Conservation (phyloP, 345 rosid genomes). For the Triadica sebifera region DNA sequence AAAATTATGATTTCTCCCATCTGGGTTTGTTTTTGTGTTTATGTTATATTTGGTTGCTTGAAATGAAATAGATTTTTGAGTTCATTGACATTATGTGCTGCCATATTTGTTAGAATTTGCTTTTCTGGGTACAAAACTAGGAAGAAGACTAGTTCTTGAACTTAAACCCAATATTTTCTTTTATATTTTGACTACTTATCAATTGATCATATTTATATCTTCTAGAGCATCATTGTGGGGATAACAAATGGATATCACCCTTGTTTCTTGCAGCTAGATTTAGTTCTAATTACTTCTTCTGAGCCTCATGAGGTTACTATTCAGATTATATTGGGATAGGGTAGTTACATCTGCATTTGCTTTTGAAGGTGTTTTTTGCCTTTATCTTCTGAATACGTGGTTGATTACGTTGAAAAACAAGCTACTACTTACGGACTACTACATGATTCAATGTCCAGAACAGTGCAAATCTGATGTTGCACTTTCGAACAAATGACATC, state of each 20-base stretch:
- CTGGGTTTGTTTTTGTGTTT: neutral
- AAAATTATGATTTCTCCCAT: slow-evolving; percentile 2
- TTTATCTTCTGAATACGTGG: neutral
- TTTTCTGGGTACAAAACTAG: neutral
- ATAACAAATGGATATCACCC: neutral
- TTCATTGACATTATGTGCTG: neutral
- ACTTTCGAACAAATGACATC: too few relatives aligned
- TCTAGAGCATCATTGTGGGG: neutral
- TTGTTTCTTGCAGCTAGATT: neutral
- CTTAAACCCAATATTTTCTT: neutral
- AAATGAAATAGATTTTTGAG: neutral
- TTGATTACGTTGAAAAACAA: neutral
- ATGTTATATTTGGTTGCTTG: neutral
- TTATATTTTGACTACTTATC: neutral
- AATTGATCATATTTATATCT: neutral
- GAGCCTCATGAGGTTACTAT: neutral
- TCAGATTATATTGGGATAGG: neutral
- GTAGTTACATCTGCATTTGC: neutral
- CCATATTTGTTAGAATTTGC: neutral
- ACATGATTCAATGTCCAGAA: neutral
- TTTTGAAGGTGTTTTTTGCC: neutral
- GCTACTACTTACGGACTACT: neutral
- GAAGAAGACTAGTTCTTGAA: neutral
- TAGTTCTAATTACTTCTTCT: neutral
- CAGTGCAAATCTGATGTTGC: too few relatives aligned